phyloP scores from a whole-genome alignment of 1,139 yeast species.

The Candida glucosophila region DNA sequence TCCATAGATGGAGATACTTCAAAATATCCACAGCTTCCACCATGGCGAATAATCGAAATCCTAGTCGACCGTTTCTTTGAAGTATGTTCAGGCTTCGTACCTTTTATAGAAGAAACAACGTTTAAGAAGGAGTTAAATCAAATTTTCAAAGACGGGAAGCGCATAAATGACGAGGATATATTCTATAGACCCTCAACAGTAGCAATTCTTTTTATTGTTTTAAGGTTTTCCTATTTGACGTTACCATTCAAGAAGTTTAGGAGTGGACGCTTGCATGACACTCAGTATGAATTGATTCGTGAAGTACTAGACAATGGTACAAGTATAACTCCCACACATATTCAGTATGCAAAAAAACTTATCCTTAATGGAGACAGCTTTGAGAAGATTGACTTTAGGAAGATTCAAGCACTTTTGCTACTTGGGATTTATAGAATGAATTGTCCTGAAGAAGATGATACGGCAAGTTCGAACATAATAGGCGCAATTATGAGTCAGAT shows the following conservation, averaged over 20 bases:
- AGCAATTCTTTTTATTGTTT: constrained; percentile 7
- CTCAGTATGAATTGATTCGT: constrained; percentile 2
- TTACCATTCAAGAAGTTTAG: constrained; percentile 8
- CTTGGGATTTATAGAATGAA: constrained; percentile 37
- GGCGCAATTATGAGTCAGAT: constrained; percentile 21
- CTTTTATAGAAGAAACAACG: constrained; percentile 22
- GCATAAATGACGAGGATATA: constrained; percentile 1
- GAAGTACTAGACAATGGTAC: constrained; percentile 1
- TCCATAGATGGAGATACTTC: not conserved
- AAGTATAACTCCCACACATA: constrained; percentile 3
- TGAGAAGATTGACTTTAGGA: constrained; percentile 25
- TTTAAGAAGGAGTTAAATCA: constrained; percentile 10
- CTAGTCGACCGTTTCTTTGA: constrained; percentile 9
- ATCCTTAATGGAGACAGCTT: constrained; percentile 14
- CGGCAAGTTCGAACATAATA: constrained; percentile 3
- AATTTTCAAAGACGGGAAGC: constrained; percentile 1
- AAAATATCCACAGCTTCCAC: constrained; percentile 2
- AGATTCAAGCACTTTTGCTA: constrained; percentile 41
- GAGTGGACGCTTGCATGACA: constrained; percentile 2
- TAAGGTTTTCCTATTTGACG: constrained; percentile 11
- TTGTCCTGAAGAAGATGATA: constrained; percentile 40
- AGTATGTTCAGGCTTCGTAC: constrained; percentile 19
- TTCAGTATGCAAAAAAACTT: constrained; percentile 6
- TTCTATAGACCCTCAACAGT: constrained; percentile 5
- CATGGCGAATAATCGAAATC: constrained; percentile 1